These are phyloP conservation scores for Aquilaria agallochum DNA, from an alignment of 441 rosid genomes.

Conservation along the genomic window DNA sequence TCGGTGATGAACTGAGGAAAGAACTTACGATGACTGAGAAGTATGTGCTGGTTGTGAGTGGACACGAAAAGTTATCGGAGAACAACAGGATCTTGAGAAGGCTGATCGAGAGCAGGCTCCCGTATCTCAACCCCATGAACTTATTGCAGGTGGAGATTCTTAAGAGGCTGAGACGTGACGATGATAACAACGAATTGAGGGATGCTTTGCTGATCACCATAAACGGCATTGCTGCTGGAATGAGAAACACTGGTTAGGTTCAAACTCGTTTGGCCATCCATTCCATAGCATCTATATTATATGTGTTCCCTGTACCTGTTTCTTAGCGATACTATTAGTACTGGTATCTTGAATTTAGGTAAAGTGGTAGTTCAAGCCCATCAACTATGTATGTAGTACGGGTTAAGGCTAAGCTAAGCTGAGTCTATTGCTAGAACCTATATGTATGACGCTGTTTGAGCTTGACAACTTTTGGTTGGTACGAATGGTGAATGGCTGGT, in stretches of 20 bases:
- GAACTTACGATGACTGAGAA: constrained; percentile 68
- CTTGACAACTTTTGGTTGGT: too few species aligned
- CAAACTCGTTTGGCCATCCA: background rate
- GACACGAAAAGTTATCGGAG: constrained; percentile 69
- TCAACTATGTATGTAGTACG: too few species aligned
- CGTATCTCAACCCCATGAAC: constrained; percentile 86
- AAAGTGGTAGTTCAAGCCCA: too few species aligned
- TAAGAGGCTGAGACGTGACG: constrained; percentile 78
- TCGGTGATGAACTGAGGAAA: constrained; percentile 66
- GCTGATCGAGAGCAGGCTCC: constrained; percentile 86
- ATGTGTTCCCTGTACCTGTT: too few species aligned
- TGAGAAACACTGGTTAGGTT: constrained; percentile 80
- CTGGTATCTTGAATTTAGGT: too few species aligned
- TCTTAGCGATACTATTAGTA: too few species aligned
- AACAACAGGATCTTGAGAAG: constrained; percentile 77
- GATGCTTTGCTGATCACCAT: constrained; percentile 89
- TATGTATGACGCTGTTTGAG: too few species aligned
- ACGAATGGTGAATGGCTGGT: too few species aligned
- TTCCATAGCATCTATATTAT: too few species aligned
- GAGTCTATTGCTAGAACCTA: too few species aligned
- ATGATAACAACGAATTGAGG: constrained; percentile 73
- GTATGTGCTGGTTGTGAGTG: constrained; percentile 69
- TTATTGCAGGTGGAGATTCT: constrained; percentile 83
- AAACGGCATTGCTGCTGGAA: constrained; percentile 96
- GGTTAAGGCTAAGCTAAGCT: too few species aligned